A percentile compares a stretch with the other conserved stretches of the same genome.
These are phyloP conservation scores for Leccinum broughii DNA, from an alignment of 768 basidiomycete species.

Conservation along the genomic window DNA sequence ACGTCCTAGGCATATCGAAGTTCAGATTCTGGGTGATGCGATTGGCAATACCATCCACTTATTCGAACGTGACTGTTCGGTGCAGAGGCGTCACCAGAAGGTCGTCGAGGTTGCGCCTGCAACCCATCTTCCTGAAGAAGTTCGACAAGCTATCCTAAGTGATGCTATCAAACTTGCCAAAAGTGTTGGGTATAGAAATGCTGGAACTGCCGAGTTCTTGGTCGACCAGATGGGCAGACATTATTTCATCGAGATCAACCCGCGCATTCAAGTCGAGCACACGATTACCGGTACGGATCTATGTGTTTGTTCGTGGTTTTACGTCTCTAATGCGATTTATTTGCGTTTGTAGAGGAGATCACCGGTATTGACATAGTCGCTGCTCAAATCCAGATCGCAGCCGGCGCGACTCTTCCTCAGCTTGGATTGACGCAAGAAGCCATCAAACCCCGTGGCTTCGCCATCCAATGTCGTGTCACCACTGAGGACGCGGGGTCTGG, in stretches of 20 bases:
- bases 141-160: slow-evolving; percentile 80
- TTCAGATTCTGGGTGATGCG: slow-evolving; percentile 90
- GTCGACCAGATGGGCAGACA: slow-evolving; percentile 95
- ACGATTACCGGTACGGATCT: slow-evolving; percentile 83
- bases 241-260: slow-evolving; percentile 99
- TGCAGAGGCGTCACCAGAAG: slow-evolving; percentile 97
- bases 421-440: slow-evolving; percentile 95
- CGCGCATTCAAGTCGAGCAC: slow-evolving; percentile 99
- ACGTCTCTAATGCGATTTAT: neutral
- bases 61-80: slow-evolving; percentile 99
- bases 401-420: slow-evolving; percentile 92
- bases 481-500: slow-evolving; percentile 91
- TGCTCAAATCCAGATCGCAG: slow-evolving; percentile 99
- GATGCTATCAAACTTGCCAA: slow-evolving; percentile 95
- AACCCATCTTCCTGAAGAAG: slow-evolving; percentile 87
- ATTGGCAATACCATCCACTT: slow-evolving; percentile 95
- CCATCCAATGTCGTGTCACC: slow-evolving; percentile 98
- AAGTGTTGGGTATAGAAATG: slow-evolving; percentile 94
- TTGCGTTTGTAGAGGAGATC: slow-evolving; percentile 83
- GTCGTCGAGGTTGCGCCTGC: slow-evolving; percentile 99
- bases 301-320: neutral
- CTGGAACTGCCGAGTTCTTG: slow-evolving; percentile 97
- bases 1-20: slow-evolving; percentile 96
- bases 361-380: slow-evolving; percentile 99
- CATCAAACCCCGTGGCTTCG: slow-evolving; percentile 93